These are phyloP conservation scores for Cylindrodendrum hubeiense DNA, from an alignment of 2,329 filamentous ascomycete species.

Conservation along the genomic window DNA sequence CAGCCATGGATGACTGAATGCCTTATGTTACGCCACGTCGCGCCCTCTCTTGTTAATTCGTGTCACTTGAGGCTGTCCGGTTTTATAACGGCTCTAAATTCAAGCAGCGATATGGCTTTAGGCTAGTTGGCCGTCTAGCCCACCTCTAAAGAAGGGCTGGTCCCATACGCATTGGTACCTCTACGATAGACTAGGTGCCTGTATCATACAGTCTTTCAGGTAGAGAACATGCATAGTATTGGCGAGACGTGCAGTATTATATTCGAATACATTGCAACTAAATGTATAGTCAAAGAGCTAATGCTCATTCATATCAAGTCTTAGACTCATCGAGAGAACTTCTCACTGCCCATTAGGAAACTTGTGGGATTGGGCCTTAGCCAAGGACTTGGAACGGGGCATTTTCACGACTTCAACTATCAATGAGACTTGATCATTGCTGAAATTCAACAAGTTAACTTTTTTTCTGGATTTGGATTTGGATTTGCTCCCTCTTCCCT, in stretches of 20 bases:
- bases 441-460: too few relatives aligned
- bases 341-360: neutral
- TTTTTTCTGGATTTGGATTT: neutral
- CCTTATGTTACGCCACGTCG: neutral
- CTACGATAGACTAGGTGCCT: too few relatives aligned
- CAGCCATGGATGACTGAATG: neutral
- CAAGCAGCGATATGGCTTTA: neutral
- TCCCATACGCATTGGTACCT: neutral
- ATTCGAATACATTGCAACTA: too few relatives aligned
- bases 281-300: too few relatives aligned
- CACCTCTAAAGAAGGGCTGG: neutral
- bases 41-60: neutral
- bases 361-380: too few relatives aligned
- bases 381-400: neutral
- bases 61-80: neutral
- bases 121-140: neutral
- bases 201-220: too few relatives aligned
- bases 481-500: neutral
- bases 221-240: too few relatives aligned
- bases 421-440: conserved; percentile 15
- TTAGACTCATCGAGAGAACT: too few relatives aligned
- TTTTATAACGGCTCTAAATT: neutral
- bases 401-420: neutral
- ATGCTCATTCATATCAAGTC: too few relatives aligned
- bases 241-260: too few relatives aligned